A percentile compares a stretch with the other conserved stretches of the same genome.
Evolutionary conservation across 116 monocot species (phyloP).

Genomic region (Zostera marina): DNA sequence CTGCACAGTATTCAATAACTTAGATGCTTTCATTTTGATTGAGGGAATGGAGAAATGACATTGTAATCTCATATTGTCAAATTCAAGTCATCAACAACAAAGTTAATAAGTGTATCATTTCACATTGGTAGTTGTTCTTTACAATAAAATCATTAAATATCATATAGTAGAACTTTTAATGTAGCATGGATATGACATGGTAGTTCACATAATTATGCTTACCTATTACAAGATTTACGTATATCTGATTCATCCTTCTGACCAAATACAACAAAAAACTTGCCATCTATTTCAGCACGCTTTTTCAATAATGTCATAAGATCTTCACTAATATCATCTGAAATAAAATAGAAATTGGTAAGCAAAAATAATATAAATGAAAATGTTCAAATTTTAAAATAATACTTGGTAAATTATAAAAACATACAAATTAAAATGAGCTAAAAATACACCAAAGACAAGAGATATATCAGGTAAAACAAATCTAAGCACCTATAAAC

Average conservation of each 20-base stretch:
- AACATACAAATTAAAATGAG: neutral
- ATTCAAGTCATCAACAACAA: neutral
- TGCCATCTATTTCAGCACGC: conserved; percentile 74
- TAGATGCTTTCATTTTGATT: neutral
- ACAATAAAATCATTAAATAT: neutral
- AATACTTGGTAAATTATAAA: neutral
- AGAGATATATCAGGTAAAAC: neutral
- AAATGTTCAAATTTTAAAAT: too few species aligned
- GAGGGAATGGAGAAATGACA: neutral
- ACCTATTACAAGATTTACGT: conserved; percentile 64
- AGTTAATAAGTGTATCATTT: neutral
- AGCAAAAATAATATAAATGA: neutral
- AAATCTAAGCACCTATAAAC: too few species aligned
- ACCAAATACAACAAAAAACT: conserved; percentile 35
- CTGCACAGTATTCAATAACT: conserved; percentile 22
- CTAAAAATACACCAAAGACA: neutral
- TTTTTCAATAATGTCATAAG: conserved; percentile 49
- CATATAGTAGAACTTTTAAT: neutral
- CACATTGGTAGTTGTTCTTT: neutral
- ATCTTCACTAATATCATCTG: conserved; percentile 23
- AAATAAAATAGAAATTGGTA: neutral
- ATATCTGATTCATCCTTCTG: conserved; percentile 42
- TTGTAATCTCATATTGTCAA: neutral
- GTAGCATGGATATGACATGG: neutral
- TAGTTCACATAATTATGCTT: neutral